A percentile compares a stretch with the other conserved stretches of the same genome.
These are phyloP conservation scores for Fusarium duplospermum DNA, from an alignment of 2,329 filamentous ascomycete species.

Conservation along the genomic window DNA sequence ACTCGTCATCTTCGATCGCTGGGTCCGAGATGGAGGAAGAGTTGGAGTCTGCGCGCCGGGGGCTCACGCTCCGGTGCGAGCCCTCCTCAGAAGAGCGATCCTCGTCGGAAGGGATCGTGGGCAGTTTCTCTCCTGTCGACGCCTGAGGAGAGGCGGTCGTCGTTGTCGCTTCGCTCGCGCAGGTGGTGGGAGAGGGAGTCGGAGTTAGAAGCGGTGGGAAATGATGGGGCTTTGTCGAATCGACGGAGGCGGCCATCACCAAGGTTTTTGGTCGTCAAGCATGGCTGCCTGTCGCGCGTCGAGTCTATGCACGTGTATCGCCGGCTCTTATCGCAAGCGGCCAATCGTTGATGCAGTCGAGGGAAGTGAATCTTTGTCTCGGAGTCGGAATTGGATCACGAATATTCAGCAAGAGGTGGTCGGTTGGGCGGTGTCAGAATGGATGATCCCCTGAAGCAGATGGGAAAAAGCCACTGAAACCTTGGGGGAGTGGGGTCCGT, in stretches of 20 bases:
- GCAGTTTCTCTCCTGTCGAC: slow-evolving; percentile 12
- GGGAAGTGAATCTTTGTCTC: neutral
- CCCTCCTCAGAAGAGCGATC: slow-evolving; percentile 48
- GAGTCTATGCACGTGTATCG: neutral
- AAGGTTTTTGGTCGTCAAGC: slow-evolving; percentile 35
- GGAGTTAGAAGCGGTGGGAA: slow-evolving; percentile 36
- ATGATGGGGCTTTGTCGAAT: slow-evolving; percentile 33
- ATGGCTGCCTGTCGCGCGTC: slow-evolving; percentile 12
- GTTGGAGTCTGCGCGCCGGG: slow-evolving; percentile 39
- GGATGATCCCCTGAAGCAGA: slow-evolving; percentile 29
- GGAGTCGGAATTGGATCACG: neutral
- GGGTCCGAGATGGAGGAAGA: slow-evolving; percentile 48
- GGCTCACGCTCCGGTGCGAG: slow-evolving; percentile 37
- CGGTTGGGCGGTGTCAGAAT: slow-evolving; percentile 31
- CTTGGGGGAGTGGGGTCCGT: slow-evolving; percentile 24
- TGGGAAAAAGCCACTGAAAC: slow-evolving; percentile 27
- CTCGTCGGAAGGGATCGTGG: slow-evolving; percentile 46
- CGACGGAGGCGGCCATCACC: slow-evolving; percentile 44
- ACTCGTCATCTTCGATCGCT: slow-evolving; percentile 39
- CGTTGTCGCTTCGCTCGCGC: slow-evolving; percentile 14
- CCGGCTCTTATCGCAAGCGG: neutral
- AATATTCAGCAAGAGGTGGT: slow-evolving; percentile 11
- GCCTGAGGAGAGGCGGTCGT: neutral
- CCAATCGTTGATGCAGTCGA: slow-evolving; percentile 10
- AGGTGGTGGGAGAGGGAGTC: slow-evolving; percentile 19